These are phyloP conservation scores for Stemphylium lycopersici DNA, from an alignment of 2,329 filamentous ascomycete species.

Conservation along the genomic window DNA sequence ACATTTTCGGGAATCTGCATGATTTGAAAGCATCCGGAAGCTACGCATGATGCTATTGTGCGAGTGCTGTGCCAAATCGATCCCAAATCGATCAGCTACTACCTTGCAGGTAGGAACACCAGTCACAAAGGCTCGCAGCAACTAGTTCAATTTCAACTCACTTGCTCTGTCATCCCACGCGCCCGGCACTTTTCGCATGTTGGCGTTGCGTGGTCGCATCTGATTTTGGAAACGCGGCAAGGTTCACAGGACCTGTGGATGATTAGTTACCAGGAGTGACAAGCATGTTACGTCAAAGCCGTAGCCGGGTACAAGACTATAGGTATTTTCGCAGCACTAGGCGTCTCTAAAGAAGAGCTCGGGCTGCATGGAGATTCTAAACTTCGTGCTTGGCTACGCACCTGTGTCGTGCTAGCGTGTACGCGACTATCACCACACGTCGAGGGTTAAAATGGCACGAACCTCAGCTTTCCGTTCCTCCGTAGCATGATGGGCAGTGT, in stretches of 20 bases:
- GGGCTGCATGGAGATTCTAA: background rate
- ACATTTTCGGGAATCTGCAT: too few species aligned
- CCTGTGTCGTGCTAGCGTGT: background rate
- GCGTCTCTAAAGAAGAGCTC: background rate
- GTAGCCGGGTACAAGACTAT: background rate
- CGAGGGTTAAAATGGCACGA: constrained; percentile 11
- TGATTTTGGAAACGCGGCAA: constrained; percentile 45
- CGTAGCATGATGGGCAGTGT: constrained; percentile 34
- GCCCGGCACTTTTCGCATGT: constrained; percentile 44
- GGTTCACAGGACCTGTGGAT: constrained; percentile 42
- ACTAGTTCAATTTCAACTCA: constrained; percentile 14
- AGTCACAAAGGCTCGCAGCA: background rate
- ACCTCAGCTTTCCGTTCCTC: constrained; percentile 47
- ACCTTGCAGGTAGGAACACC: background rate
- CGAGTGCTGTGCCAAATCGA: too few species aligned
- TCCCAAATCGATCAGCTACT: background rate
- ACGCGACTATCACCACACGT: background rate
- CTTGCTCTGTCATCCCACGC: constrained; percentile 43
- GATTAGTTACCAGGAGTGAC: constrained; percentile 16
- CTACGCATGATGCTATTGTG: too few species aligned
- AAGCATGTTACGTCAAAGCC: background rate
- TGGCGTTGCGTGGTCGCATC: constrained; percentile 44
- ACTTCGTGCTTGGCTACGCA: background rate
- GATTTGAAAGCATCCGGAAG: background rate
- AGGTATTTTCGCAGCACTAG: background rate